A percentile compares a stretch with the other conserved stretches of the same genome.
These are phyloP conservation scores for Scenedesmus sp. DNA, from an alignment of 163 green algal genomes.

Conservation along the genomic window DNA sequence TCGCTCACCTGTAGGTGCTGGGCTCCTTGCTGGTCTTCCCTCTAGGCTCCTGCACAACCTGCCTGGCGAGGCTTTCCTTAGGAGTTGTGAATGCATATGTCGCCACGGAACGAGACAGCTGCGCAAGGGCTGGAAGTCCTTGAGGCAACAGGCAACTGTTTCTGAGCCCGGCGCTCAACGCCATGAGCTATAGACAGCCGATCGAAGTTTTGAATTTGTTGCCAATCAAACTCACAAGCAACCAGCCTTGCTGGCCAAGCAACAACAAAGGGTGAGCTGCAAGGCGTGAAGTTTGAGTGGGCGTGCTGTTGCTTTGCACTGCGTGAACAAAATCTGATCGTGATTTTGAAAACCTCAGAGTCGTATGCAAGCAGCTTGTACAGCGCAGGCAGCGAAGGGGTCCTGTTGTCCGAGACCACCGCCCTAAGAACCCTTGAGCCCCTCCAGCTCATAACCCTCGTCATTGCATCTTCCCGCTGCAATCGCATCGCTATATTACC, in stretches of 20 bases:
- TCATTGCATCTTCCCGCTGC: not conserved
- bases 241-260: not conserved
- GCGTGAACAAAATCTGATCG: not conserved
- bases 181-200: not conserved
- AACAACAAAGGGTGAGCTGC: not conserved
- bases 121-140: not conserved
- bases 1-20: not conserved
- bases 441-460: not conserved
- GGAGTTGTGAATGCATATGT: not conserved
- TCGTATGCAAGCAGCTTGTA: not conserved
- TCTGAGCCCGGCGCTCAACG: not conserved
- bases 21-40: not conserved
- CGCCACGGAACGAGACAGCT: not conserved
- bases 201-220: not conserved
- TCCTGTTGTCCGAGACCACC: not conserved
- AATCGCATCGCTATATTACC: not conserved
- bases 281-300: slow-evolving; percentile 1
- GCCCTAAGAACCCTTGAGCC: not conserved
- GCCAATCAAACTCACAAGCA: not conserved
- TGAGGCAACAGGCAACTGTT: not conserved
- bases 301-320: not conserved
- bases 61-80: not conserved
- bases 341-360: not conserved
- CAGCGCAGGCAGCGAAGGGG: not conserved
- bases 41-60: not conserved